Conservation (phyloP, 331 rosid genomes). For the Prunus yedoensis region DNA sequence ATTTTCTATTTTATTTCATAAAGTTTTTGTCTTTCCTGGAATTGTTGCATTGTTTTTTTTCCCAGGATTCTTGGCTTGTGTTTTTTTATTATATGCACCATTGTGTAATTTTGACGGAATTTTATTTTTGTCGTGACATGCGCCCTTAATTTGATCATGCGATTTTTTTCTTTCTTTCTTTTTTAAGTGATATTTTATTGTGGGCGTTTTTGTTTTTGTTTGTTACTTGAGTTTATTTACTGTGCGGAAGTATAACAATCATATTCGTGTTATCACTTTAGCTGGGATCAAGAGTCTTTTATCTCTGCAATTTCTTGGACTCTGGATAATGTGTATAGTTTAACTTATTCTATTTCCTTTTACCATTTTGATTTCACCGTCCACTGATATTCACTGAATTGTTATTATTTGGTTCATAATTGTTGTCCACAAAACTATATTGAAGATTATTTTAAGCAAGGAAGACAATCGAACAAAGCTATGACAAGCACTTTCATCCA, state of each 20-base stretch:
- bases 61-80: constrained; percentile 4
- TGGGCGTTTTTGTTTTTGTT: not conserved
- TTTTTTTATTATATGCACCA: constrained; percentile 4
- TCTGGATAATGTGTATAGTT: not conserved
- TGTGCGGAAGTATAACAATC: not conserved
- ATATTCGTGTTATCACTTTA: constrained; percentile 16
- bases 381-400: not conserved
- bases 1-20: not conserved
- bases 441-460: not conserved
- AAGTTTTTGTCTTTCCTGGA: not conserved
- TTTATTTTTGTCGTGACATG: constrained; percentile 12
- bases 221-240: not conserved
- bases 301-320: constrained; percentile 13
- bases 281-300: constrained; percentile 11
- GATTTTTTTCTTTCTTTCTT: constrained; percentile 6
- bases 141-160: not conserved
- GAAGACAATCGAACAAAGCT: too few relatives aligned
- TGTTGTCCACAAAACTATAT: too few relatives aligned
- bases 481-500: not conserved
- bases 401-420: not conserved
- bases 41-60: not conserved
- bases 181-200: not conserved
- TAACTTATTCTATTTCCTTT: not conserved
- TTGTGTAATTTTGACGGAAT: not conserved
- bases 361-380: constrained; percentile 4